Conservation (phyloP, 192 early-diverging fungal species). For the Coemansia sp. region DNA sequence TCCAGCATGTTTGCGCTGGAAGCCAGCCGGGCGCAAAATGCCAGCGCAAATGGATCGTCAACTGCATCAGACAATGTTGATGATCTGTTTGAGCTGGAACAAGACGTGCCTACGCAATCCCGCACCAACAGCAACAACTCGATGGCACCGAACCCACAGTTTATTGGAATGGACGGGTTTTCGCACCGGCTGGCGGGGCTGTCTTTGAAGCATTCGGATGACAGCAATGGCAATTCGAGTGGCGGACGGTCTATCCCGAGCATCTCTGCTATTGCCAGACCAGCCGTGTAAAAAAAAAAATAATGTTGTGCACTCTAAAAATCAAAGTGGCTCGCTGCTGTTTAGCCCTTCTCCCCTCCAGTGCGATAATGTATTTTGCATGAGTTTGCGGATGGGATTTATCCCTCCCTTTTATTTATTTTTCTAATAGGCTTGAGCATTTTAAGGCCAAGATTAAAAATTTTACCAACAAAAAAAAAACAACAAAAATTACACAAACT, state of each 20-base stretch:
- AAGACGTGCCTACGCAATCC: conserved; percentile 15
- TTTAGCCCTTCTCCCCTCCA: too few relatives aligned
- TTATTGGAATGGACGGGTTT: conserved; percentile 44
- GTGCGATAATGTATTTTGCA: too few relatives aligned
- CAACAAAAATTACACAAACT: not conserved
- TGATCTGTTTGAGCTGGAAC: conserved; percentile 52
- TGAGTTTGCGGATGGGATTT: too few relatives aligned
- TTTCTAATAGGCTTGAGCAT: too few relatives aligned
- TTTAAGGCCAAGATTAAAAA: not conserved
- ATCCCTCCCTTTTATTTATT: too few relatives aligned
- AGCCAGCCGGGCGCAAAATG: conserved; percentile 1
- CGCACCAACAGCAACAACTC: conserved; percentile 11
- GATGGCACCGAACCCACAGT: conserved; percentile 30
- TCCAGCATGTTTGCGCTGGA: conserved; percentile 15
- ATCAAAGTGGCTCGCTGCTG: too few relatives aligned
- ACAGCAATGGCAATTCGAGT: not conserved
- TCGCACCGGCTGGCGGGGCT: conserved; percentile 37
- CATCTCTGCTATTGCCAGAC: conserved; percentile 38
- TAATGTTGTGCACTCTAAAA: not conserved
- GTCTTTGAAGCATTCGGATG: conserved; percentile 21
- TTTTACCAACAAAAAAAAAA: conserved; percentile 4
- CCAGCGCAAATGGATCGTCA: conserved; percentile 40
- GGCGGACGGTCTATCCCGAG: conserved; percentile 15
- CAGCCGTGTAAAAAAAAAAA: conserved; percentile 7
- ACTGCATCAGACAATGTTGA: conserved; percentile 38